Conservation (phyloP, 257 asterid genomes). For the Solanum ossicruentum region DNA sequence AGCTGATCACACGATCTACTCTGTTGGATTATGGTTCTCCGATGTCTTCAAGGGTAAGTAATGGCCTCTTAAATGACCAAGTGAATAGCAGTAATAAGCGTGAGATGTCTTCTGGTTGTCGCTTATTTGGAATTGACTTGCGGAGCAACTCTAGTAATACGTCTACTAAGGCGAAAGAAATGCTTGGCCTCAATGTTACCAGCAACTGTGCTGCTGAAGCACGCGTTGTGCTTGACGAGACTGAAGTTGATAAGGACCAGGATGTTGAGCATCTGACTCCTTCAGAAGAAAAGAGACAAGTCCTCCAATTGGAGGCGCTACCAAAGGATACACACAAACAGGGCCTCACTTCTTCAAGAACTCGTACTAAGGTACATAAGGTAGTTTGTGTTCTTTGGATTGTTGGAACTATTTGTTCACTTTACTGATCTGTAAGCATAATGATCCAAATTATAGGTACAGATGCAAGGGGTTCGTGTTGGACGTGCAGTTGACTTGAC, state of each 20-base stretch:
- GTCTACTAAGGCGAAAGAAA: conserved; percentile 16
- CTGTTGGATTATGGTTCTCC: conserved; percentile 32
- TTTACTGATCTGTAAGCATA: background rate
- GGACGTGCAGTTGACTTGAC: conserved; percentile 79
- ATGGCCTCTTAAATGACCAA: conserved; percentile 19
- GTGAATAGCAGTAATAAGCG: conserved; percentile 18
- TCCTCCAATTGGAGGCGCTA: conserved; percentile 16
- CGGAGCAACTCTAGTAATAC: conserved; percentile 27
- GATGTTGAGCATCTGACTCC: conserved; percentile 14
- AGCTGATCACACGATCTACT: conserved; percentile 7
- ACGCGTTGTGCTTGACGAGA: background rate
- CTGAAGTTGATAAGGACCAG: conserved; percentile 16
- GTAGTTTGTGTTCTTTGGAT: background rate
- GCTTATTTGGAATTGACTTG: conserved; percentile 70
- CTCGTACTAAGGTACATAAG: conserved; percentile 56
- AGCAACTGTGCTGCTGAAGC: background rate
- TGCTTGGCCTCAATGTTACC: background rate
- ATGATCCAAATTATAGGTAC: conserved; percentile 33
- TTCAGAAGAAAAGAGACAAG: conserved; percentile 21
- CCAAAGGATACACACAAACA: conserved; percentile 28
- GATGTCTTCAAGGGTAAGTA: conserved; percentile 31
- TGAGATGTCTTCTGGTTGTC: conserved; percentile 31
- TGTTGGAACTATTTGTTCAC: background rate
- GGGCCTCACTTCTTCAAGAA: conserved; percentile 36
- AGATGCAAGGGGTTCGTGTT: conserved; percentile 72